A percentile compares a stretch with the other conserved stretches of the same genome.
Conservation (phyloP, 176 grass and related monocot species). For the Sorghum bicolor region Sorghum_bicolor_NCBIv3 NC_012873.2:57452001-57452500, state of each 20-base stretch:
- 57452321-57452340: not conserved
- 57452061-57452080: constrained; percentile 20
- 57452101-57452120: constrained; percentile 20
- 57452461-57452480: not conserved
- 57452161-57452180: constrained; percentile 25
- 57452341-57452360: not conserved
- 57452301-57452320: not conserved
- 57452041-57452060: constrained; percentile 19
- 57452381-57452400: not conserved
- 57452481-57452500: not conserved
- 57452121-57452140: constrained; percentile 18
- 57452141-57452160: not conserved
- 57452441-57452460: not conserved
- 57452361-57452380: constrained; percentile 16
- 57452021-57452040: constrained; percentile 2
- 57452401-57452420: not conserved
- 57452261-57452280: not conserved
- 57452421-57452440: constrained; percentile 9
- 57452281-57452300: constrained; percentile 6
- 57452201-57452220: constrained; percentile 14
- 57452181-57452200: constrained; percentile 18
- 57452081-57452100: constrained; percentile 1
- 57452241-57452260: not conserved
- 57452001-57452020: constrained; percentile 27
- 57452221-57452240: constrained; percentile 2